Percentiles rank a stretch among this genome's conserved stretches.
Evolutionary conservation across 169 alveolate genomes (phyloP).

Genomic region (Besnoitia besnoiti): DNA sequence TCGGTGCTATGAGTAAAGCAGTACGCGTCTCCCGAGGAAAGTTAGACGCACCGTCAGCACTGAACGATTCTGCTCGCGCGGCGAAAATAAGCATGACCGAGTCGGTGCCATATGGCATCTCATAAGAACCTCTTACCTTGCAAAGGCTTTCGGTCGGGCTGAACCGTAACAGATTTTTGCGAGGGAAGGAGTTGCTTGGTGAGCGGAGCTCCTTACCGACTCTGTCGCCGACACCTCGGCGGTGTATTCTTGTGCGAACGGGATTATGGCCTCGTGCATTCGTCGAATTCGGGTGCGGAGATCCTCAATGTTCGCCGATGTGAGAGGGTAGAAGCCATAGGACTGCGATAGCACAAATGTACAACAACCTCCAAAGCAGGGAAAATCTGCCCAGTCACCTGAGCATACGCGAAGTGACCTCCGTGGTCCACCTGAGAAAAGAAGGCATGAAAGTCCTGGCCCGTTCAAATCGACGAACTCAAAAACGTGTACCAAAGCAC

Average conservation of each 20-base stretch:
- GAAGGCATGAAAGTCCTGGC: background rate
- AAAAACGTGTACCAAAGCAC: background rate
- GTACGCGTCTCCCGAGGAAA: background rate
- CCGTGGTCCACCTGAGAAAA: conserved; percentile 14
- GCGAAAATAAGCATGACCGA: background rate
- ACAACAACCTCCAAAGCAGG: background rate
- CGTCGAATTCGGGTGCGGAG: background rate
- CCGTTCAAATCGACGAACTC: background rate
- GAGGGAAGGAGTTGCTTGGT: too few species aligned
- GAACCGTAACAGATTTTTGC: too few species aligned
- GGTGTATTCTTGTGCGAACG: background rate
- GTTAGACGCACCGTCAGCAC: background rate
- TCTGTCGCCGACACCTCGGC: conserved; percentile 21
- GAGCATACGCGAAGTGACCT: background rate
- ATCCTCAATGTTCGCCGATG: background rate
- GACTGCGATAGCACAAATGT: background rate
- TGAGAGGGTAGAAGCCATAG: conserved; percentile 25
- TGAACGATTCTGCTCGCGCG: background rate
- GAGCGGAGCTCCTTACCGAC: background rate
- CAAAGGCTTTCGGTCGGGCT: background rate
- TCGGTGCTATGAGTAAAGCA: background rate
- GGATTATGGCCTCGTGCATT: background rate
- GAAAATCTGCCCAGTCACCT: background rate
- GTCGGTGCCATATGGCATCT: background rate
- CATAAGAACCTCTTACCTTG: background rate